Evolutionary conservation across 768 basidiomycete species (phyloP).

Genomic region (Boletus rufocinnamomeus): DNA sequence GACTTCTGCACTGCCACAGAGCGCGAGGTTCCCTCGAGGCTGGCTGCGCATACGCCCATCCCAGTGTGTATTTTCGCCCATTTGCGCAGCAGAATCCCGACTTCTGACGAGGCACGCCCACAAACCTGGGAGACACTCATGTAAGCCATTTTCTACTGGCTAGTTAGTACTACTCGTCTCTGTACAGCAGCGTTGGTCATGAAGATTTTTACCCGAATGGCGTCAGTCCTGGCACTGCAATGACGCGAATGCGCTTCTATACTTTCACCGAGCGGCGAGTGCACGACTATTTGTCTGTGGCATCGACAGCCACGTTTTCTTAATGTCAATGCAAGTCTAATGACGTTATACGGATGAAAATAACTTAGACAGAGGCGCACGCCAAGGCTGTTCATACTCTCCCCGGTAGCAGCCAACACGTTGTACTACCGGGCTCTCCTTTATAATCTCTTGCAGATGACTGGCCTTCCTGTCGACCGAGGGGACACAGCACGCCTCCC

Average conservation of each 20-base stretch:
- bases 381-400: slow-evolving; percentile 29
- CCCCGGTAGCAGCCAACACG: slow-evolving; percentile 24
- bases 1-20: slow-evolving; percentile 25
- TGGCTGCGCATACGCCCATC: slow-evolving; percentile 1
- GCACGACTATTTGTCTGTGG: slow-evolving; percentile 11
- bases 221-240: slow-evolving; percentile 25
- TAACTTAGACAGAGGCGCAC: slow-evolving; percentile 19
- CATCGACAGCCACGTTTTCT: slow-evolving; percentile 31
- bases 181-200: slow-evolving; percentile 16
- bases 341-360: slow-evolving; percentile 18
- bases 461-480: slow-evolving; percentile 19
- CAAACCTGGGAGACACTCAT: slow-evolving; percentile 3
- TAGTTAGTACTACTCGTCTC: background rate
- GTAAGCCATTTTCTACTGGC: slow-evolving; percentile 4
- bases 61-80: background rate
- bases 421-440: slow-evolving; percentile 19
- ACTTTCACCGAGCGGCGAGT: slow-evolving; percentile 19
- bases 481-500: slow-evolving; percentile 17
- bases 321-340: slow-evolving; percentile 20
- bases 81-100: background rate
- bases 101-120: background rate
- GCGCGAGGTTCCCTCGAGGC: slow-evolving; percentile 33
- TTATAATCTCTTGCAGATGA: slow-evolving; percentile 31
- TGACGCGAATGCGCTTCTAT: slow-evolving; percentile 15
- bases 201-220: slow-evolving; percentile 8